Evolutionary conservation across 306 rosid species (phyloP).

Genomic region (Vigna mungo): DNA sequence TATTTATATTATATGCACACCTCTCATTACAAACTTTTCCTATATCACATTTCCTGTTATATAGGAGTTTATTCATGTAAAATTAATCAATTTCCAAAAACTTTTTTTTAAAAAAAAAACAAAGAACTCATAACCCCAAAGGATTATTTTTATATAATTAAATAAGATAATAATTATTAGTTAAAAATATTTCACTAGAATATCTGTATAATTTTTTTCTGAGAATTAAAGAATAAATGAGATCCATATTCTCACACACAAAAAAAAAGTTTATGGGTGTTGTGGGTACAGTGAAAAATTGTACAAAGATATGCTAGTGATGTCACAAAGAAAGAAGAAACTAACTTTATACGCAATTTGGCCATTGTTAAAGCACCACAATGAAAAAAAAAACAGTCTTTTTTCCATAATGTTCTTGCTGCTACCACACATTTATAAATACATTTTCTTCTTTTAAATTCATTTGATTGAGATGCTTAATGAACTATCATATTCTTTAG

Average conservation of each 20-base stretch:
- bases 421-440: neutral
- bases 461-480: neutral
- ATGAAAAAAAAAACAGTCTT: neutral
- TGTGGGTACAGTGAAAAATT: slow-evolving; percentile 30
- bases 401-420: neutral
- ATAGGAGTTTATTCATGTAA: too few species aligned
- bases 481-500: neutral
- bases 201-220: too few species aligned
- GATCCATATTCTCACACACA: neutral
- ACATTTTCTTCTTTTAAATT: neutral
- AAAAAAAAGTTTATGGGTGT: neutral
- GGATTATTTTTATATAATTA: too few species aligned
- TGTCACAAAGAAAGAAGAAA: slow-evolving; percentile 29
- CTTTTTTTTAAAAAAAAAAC: too few species aligned
- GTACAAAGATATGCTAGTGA: neutral
- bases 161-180: too few species aligned
- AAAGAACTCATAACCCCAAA: too few species aligned
- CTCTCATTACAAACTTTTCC: too few species aligned
- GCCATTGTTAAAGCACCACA: neutral
- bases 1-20: neutral
- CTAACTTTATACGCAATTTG: slow-evolving; percentile 9
- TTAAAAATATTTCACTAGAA: too few species aligned
- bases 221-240: neutral
- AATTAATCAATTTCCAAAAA: too few species aligned
- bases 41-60: too few species aligned